Evolutionary conservation across 805 yeast genomes (phyloP), one percentile per base, ranked within the genome.

Genomic region (Torulaspora quercuum): DNA sequence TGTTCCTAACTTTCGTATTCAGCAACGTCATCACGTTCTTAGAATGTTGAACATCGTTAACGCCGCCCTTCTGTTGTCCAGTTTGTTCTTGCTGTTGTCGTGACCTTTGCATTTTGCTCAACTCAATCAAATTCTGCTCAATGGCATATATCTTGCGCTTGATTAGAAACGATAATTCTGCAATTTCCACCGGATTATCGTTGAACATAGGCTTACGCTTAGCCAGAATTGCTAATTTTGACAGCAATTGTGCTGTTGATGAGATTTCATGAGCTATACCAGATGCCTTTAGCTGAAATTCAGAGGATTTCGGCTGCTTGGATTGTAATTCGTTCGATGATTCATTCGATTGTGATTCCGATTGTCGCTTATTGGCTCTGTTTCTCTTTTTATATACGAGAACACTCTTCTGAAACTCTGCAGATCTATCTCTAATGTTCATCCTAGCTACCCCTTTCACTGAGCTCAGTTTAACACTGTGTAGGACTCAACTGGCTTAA

Each of bases 381-480:
- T 75, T 69, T 37, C 76, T 74, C 50, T 76, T 77, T 55, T 80
- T 79, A 60, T 81, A 80, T 2, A 89, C 76, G 29, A 78, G 64
- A 19, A 90, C 96, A 56, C 95, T 87, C 55, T 88, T 89, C 49
- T 88, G 90, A 67, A 90, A 90, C 69, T 90, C 97, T 44, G 76
- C 71, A 6, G 97, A 90, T 49, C 98, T 72, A 64, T 90, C 94
- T 57, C 83, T 90, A 33, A 69, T 62, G 37, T 62, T 54, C 52
- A 50, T 55, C 21, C 18, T 32, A n/a, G n/a, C n/a, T n/a, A n/a
- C n/a, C n/a, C n/a, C n/a, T n/a, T n/a, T n/a, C n/a, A n/a, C n/a
- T n/a, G n/a, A n/a, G n/a, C n/a, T n/a, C n/a, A n/a, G n/a, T n/a
- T n/a, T n/a, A n/a, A n/a, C n/a, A n/a, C n/a, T n/a, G n/a, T n/a